phyloP scores from a whole-genome alignment of 306 rosid species.

The Fragaria ananassa region DNA sequence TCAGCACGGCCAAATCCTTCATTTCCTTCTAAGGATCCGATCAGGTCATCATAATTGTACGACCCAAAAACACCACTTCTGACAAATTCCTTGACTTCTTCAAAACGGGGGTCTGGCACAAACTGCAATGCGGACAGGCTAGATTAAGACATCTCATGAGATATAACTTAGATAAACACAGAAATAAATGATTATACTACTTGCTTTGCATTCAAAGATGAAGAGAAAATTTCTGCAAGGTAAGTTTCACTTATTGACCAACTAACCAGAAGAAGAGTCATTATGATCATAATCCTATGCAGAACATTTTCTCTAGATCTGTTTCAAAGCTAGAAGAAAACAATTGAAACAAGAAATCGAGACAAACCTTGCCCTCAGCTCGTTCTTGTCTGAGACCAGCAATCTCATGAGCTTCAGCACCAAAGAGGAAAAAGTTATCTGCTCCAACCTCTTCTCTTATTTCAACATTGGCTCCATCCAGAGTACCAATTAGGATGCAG shows the following conservation, averaged over 20 bases:
- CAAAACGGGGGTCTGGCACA: slow-evolving; percentile 86
- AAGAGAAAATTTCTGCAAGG: background rate
- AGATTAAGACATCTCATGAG: slow-evolving; percentile 26
- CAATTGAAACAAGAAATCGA: slow-evolving; percentile 18
- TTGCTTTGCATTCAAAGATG: background rate
- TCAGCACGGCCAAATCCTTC: slow-evolving; percentile 94
- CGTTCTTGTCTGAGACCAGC: slow-evolving; percentile 87
- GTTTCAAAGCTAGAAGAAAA: background rate
- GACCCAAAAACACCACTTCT: slow-evolving; percentile 85
- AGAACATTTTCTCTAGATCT: slow-evolving; percentile 6
- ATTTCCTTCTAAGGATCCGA: slow-evolving; percentile 87
- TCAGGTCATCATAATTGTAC: slow-evolving; percentile 64
- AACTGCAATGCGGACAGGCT: slow-evolving; percentile 47
- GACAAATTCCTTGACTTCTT: slow-evolving; percentile 78
- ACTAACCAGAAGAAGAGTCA: slow-evolving; percentile 15
- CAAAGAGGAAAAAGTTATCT: slow-evolving; percentile 93
- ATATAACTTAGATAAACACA: slow-evolving; percentile 4
- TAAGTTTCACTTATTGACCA: background rate
- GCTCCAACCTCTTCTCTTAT: slow-evolving; percentile 92
- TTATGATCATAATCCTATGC: background rate
- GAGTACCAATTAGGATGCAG: slow-evolving; percentile 87
- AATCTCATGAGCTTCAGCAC: slow-evolving; percentile 92
- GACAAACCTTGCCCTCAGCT: slow-evolving; percentile 87
- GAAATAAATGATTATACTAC: background rate
- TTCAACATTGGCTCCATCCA: slow-evolving; percentile 99